A percentile compares a stretch with the other conserved stretches of the same genome.
These are phyloP conservation scores for Cerrena zonata DNA, from an alignment of 1,284 basidiomycete genomes.

Conservation along the genomic window DNA sequence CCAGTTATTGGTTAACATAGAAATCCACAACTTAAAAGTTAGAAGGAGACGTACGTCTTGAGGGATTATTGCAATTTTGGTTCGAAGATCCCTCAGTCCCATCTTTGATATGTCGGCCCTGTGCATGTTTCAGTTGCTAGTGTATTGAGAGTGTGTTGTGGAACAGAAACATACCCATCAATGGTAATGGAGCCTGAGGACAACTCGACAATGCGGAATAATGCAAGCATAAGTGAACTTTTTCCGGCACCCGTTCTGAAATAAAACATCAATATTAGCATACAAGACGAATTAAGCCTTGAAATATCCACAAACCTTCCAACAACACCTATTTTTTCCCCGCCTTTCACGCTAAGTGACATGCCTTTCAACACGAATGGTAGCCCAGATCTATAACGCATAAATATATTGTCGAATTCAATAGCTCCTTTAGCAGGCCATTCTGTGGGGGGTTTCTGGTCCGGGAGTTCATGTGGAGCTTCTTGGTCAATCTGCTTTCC, in stretches of 20 bases:
- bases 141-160: no score
- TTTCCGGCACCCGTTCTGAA: constrained; percentile 72
- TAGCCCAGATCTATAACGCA: constrained; percentile 54
- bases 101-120: constrained; percentile 61
- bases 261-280: no score
- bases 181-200: constrained; percentile 58
- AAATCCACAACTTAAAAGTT: no score
- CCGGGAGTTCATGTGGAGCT: constrained; percentile 51
- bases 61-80: constrained; percentile 78
- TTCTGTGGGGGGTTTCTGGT: constrained; percentile 43
- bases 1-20: not conserved
- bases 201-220: constrained; percentile 49
- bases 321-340: constrained; percentile 79
- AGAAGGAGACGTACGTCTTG: constrained; percentile 55
- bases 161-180: constrained; percentile 43
- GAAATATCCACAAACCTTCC: constrained; percentile 37
- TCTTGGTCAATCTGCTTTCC: constrained; percentile 57
- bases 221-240: constrained; percentile 54
- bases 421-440: constrained; percentile 53
- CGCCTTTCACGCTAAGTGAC: constrained; percentile 50
- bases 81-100: constrained; percentile 62
- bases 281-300: not conserved
- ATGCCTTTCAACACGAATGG: constrained; percentile 57
- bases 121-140: no score
- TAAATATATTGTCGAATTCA: constrained; percentile 46